Percentiles rank a stretch among this genome's conserved stretches.
Conservation (phyloP, 257 asterid species). For the Handroanthus guayacan region DNA sequence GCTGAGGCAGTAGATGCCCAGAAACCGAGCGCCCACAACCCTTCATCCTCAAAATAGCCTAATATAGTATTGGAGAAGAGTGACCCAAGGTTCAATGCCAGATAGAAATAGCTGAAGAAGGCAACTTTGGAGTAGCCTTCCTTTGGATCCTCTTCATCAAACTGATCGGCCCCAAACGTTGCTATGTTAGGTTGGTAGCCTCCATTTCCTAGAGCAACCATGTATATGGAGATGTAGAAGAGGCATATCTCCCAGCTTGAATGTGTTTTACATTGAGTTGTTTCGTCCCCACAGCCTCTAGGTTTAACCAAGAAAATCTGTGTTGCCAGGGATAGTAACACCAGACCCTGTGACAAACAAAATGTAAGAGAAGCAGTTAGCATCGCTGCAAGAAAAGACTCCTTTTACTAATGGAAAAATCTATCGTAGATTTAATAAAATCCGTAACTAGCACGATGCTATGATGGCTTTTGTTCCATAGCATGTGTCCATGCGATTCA, state of each 20-base stretch:
- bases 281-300: slow-evolving; percentile 75
- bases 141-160: slow-evolving; percentile 67
- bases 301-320: slow-evolving; percentile 75
- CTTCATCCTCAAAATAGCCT: slow-evolving; percentile 81
- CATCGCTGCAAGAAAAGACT: no score
- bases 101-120: slow-evolving; percentile 91
- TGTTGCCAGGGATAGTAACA: slow-evolving; percentile 64
- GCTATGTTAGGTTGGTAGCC: slow-evolving; percentile 96
- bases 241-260: slow-evolving; percentile 68
- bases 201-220: slow-evolving; percentile 92
- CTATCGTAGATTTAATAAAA: neutral
- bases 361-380: neutral
- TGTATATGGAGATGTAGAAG: slow-evolving; percentile 81
- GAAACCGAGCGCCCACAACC: slow-evolving; percentile 89
- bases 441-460: neutral
- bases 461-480: neutral
- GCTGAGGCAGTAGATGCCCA: slow-evolving; percentile 93
- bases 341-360: slow-evolving; percentile 63
- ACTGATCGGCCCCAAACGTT: slow-evolving; percentile 96
- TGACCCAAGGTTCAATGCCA: slow-evolving; percentile 85
- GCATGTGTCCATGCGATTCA: neutral
- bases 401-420: no score
- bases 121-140: slow-evolving; percentile 79
- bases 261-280: slow-evolving; percentile 54
- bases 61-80: slow-evolving; percentile 91